phyloP scores from a whole-genome alignment of 148 eudicot species.

The Cornus florida region DNA sequence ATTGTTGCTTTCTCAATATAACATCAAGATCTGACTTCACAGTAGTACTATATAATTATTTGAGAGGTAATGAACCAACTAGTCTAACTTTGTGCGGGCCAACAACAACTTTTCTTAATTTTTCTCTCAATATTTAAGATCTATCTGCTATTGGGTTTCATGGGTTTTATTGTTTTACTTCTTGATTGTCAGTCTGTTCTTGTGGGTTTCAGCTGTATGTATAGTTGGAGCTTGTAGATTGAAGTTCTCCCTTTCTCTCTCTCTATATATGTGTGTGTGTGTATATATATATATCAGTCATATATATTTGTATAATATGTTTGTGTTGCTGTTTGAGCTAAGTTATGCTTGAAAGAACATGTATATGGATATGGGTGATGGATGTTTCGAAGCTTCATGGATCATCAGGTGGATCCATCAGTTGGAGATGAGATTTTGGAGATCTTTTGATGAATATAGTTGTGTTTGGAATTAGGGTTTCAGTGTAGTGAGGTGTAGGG shows the following conservation, averaged over 20 bases:
- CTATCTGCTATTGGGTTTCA: not conserved
- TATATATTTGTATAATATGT: not conserved
- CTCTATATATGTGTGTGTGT: too few relatives aligned
- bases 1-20: not conserved
- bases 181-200: not conserved
- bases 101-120: too few relatives aligned
- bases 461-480: conserved; percentile 8
- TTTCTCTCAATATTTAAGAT: too few relatives aligned
- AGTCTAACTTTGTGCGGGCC: too few relatives aligned
- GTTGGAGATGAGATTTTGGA: not conserved
- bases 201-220: conserved; percentile 1
- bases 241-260: not conserved
- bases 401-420: not conserved
- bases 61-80: too few relatives aligned
- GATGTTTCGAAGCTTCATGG: not conserved
- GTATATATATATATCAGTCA: not conserved
- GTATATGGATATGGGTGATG: not conserved
- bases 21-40: conserved; percentile 7
- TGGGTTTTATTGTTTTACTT: not conserved
- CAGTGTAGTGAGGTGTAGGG: not conserved
- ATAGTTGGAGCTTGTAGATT: not conserved
- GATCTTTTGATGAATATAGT: not conserved
- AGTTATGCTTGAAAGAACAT: not conserved
- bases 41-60: not conserved
- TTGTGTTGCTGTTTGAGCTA: not conserved